Evolutionary conservation across 148 eudicot genomes (phyloP).

Genomic region (Talinum fruticosum): DNA sequence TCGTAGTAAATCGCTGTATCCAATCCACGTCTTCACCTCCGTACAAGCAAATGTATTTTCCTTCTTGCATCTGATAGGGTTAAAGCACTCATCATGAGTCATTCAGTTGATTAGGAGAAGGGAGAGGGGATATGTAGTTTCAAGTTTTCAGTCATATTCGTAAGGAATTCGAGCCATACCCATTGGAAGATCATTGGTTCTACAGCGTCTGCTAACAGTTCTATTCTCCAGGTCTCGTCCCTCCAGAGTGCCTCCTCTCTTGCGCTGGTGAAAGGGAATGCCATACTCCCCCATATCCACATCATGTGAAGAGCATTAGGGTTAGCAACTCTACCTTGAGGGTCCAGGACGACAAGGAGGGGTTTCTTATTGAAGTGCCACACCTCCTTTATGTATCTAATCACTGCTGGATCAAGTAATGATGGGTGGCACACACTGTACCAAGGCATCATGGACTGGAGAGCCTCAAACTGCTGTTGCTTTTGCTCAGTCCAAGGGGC

Average conservation of each 20-base stretch:
- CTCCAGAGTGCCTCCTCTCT: conserved; percentile 57
- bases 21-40: conserved; percentile 82
- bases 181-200: conserved; percentile 52
- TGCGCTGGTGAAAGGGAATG: conserved; percentile 63
- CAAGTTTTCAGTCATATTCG: not conserved
- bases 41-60: conserved; percentile 56
- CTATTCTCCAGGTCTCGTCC: conserved; percentile 63
- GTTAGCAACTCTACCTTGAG: conserved; percentile 59
- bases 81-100: not conserved
- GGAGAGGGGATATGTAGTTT: not conserved
- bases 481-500: conserved; percentile 37
- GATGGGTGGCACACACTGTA: conserved; percentile 55
- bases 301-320: conserved; percentile 64
- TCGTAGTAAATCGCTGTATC: conserved; percentile 53
- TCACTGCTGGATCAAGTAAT: conserved; percentile 54
- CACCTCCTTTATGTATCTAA: conserved; percentile 51
- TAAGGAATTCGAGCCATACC: conserved; percentile 37
- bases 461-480: conserved; percentile 38
- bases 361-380: conserved; percentile 69
- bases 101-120: not conserved
- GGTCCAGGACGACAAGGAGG: conserved; percentile 65
- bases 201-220: conserved; percentile 54
- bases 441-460: conserved; percentile 60
- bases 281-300: conserved; percentile 84
- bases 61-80: conserved; percentile 36